A percentile compares a stretch with the other conserved stretches of the same genome.
Conservation (phyloP, 2,329 filamentous ascomycete species). For the Nemania diffusa region DNA sequence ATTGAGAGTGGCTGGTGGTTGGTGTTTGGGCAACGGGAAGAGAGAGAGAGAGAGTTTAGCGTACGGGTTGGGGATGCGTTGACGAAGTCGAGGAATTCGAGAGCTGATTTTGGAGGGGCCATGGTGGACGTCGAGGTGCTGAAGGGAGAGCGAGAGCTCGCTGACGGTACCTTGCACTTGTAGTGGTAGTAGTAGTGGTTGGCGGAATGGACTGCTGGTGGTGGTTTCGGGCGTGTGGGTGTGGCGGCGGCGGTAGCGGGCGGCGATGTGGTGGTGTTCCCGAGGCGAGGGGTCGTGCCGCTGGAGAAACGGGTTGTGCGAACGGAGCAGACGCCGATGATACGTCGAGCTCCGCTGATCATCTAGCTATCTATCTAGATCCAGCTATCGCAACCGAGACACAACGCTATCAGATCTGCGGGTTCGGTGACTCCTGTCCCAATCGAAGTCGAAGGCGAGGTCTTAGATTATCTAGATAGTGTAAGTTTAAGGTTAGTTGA, state of each 20-base stretch:
- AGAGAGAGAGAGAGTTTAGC: background rate
- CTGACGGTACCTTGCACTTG: background rate
- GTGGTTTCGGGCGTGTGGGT: background rate
- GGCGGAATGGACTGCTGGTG: background rate
- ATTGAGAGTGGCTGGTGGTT: constrained; percentile 13
- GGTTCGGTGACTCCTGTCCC: background rate
- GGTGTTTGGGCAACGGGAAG: background rate
- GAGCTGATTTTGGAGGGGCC: constrained; percentile 67
- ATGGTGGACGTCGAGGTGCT: constrained; percentile 53
- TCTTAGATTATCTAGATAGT: background rate
- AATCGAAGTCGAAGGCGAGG: background rate
- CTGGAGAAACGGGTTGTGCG: constrained; percentile 32
- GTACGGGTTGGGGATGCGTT: constrained; percentile 93
- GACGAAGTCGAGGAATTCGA: constrained; percentile 92
- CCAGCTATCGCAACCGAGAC: background rate
- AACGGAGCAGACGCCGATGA: constrained; percentile 30
- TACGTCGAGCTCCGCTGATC: constrained; percentile 30
- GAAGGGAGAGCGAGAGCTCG: constrained; percentile 31
- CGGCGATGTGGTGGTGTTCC: constrained; percentile 3
- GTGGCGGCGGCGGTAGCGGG: background rate
- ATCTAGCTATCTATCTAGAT: constrained; percentile 26
- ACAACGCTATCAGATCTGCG: background rate
- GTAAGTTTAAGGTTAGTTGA: no score
- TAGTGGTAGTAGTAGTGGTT: background rate
- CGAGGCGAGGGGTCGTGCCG: constrained; percentile 30